Conservation (phyloP, 2,329 filamentous ascomycete species). For the Colletotrichum sp. region DNA sequence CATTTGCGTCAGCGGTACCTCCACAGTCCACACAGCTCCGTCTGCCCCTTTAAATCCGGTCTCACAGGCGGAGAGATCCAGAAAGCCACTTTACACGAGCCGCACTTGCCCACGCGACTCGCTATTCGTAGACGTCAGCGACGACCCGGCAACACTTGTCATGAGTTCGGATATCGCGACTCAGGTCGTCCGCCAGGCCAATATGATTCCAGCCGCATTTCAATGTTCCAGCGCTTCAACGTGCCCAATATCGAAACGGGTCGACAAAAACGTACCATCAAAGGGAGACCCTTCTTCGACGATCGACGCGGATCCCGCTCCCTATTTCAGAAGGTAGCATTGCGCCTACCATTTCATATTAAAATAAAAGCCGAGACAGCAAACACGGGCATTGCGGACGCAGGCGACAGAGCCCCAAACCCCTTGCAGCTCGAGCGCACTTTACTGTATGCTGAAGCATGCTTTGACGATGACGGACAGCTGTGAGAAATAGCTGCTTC, state of each 20-base stretch:
- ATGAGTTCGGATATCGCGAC: not conserved
- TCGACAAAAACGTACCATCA: not conserved
- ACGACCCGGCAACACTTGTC: not conserved
- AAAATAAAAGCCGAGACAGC: not conserved
- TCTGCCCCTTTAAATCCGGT: not conserved
- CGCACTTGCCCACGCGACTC: not conserved
- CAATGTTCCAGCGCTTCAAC: not conserved
- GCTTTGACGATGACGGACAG: not conserved
- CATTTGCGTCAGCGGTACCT: not conserved
- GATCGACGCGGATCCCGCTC: not conserved
- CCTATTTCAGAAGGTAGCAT: slow-evolving; percentile 1
- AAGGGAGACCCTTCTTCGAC: not conserved
- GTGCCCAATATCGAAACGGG: not conserved
- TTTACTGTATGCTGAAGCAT: not conserved
- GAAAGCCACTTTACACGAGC: not conserved
- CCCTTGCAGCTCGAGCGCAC: not conserved
- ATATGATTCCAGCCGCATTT: not conserved
- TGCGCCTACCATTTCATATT: not conserved
- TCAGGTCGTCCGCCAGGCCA: not conserved
- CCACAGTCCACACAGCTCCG: not conserved
- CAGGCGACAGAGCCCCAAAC: not conserved
- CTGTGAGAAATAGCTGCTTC: not conserved
- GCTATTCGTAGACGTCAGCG: not conserved
- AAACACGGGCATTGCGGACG: not conserved
- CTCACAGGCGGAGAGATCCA: not conserved